phyloP scores from a whole-genome alignment of 1,284 basidiomycete species.

The Puccinia polysora region DNA sequence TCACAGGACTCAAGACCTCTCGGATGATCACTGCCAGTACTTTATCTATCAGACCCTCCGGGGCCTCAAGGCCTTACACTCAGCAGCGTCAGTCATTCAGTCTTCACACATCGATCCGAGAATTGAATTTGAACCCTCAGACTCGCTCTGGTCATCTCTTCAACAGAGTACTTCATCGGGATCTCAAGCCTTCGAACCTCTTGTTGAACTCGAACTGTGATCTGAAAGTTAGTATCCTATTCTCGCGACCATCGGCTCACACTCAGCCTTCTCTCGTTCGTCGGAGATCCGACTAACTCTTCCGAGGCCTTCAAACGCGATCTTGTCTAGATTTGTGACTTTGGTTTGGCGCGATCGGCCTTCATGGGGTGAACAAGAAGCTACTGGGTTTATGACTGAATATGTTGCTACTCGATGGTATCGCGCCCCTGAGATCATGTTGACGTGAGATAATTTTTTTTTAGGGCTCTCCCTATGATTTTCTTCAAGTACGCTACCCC shows the following conservation, averaged over 20 bases:
- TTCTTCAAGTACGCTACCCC: neutral
- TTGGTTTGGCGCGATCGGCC: constrained; percentile 52
- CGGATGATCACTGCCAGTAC: constrained; percentile 83
- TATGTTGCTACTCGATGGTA: constrained; percentile 72
- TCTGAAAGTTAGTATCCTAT: constrained; percentile 41
- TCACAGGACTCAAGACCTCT: constrained; percentile 52
- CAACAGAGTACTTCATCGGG: constrained; percentile 34
- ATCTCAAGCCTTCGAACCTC: constrained; percentile 43
- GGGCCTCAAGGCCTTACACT: constrained; percentile 51
- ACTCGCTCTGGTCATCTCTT: too few relatives aligned
- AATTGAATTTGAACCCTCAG: neutral
- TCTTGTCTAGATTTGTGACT: constrained; percentile 57
- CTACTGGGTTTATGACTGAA: constrained; percentile 53
- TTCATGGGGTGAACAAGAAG: constrained; percentile 51
- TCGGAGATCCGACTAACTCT: neutral
- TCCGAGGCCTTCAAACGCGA: too few relatives aligned
- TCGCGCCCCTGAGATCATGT: constrained; percentile 90
- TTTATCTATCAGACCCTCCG: constrained; percentile 69
- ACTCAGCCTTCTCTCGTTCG: neutral
- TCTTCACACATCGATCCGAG: too few relatives aligned
- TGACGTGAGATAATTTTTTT: constrained; percentile 53
- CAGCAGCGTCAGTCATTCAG: constrained; percentile 25
- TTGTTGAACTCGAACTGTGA: constrained; percentile 44
- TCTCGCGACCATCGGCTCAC: neutral
- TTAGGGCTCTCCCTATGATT: neutral